Evolutionary conservation across 148 eudicot species (phyloP), one percentile per base, ranked within the genome.

Genomic region (Selenicereus undatus): DNA sequence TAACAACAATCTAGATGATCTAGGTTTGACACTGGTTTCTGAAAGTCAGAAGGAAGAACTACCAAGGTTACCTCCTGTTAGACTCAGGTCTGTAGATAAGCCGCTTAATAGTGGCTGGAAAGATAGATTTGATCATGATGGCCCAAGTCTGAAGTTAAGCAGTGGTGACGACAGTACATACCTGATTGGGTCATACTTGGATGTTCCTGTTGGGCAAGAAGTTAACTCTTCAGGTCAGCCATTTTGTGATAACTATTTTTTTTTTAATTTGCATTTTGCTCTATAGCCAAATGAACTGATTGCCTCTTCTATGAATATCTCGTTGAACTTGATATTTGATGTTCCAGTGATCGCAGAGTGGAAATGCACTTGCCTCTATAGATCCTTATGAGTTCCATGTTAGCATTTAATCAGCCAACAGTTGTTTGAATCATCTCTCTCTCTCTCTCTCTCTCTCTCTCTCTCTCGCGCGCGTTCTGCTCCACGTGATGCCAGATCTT

Each of bases 151-250:
- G 80, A 97, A 90, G 89, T 78, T 86, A 50, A 75, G 78, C 72
- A 83, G 85, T 81, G 86, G 90, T 78, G 99, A 97, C 81, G 98
- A 97, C 81, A 88, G 74, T 81, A 51, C 89, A 12, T 92, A 84
- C 81, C 95, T 88, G 74, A 88, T 97, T 22, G 98, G 99, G 45
- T 94, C 99, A 45, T 96, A 87, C 88, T 90, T 97, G 82, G 97
- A 97, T 87, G 93, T 97, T 78, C 99, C 99, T 64, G 87, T 97
- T 79, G 99, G 98, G 74, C 98, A 97, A 87, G 98, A 97, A 85
- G 88, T 92, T 79, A 89, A 73, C 86, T 79, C 90, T 82, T 75
- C 93, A 92, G 98, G 99, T 96, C 82, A 80, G 91, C 45, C 32
- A 17, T 52, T 68, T 21, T 26, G 71, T 66, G 71, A 66, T 66